These are phyloP conservation scores for Termitomyces sp. DNA, from an alignment of 768 basidiomycete genomes.

Conservation along the genomic window DNA sequence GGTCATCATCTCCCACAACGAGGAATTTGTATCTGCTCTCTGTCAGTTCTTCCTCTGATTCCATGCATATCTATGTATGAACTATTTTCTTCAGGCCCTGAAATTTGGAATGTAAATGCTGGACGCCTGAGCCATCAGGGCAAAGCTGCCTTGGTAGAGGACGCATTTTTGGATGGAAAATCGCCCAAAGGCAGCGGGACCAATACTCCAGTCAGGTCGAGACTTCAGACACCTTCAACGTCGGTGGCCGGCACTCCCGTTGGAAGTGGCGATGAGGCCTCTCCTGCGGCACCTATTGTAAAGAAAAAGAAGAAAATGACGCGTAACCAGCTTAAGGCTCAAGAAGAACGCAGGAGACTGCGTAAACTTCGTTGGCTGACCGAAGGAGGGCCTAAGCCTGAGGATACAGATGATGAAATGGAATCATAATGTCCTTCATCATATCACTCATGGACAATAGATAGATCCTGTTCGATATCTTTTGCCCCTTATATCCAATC, in stretches of 20 bases:
- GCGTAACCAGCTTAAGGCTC: conserved; percentile 85
- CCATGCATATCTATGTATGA: conserved; percentile 2
- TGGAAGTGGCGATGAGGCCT: conserved; percentile 72
- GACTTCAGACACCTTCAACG: conserved; percentile 62
- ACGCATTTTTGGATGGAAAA: conserved; percentile 68
- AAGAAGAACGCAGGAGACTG: conserved; percentile 77
- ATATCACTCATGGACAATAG: not conserved
- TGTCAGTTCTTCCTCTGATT: conserved; percentile 44
- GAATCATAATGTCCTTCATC: conserved; percentile 1
- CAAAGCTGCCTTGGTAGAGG: conserved; percentile 81
- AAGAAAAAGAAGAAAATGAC: conserved; percentile 86
- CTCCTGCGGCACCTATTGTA: conserved; percentile 32
- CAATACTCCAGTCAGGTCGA: conserved; percentile 69
- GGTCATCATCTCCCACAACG: conserved; percentile 96
- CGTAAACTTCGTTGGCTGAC: conserved; percentile 82
- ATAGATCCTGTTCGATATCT: not conserved
- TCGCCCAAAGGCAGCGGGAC: conserved; percentile 65
- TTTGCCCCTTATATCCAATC: not conserved
- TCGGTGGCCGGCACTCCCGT: conserved; percentile 73
- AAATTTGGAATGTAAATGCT: conserved; percentile 92
- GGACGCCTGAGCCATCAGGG: conserved; percentile 86
- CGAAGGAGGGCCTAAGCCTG: conserved; percentile 76
- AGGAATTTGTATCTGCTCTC: conserved; percentile 79
- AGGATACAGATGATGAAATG: conserved; percentile 71
- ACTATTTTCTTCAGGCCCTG: conserved; percentile 51